These are phyloP conservation scores for Ilyonectria destructans DNA, from an alignment of 2,329 filamentous ascomycete species.

Conservation along the genomic window DNA sequence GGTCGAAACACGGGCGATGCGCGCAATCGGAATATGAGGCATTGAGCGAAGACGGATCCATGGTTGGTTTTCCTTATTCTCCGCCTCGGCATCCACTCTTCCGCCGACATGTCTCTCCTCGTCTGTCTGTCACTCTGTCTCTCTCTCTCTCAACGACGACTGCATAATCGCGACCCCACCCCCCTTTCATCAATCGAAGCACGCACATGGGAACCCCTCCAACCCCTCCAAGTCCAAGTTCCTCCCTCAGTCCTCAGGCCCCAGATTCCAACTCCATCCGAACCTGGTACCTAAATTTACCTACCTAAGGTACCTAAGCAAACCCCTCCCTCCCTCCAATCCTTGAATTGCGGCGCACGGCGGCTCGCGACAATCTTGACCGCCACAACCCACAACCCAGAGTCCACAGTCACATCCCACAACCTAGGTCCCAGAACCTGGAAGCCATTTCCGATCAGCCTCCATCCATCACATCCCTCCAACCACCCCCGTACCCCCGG, in stretches of 20 bases:
- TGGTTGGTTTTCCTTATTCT: conserved; percentile 5
- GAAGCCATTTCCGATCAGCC: conserved; percentile 25
- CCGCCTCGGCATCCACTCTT: conserved; percentile 12
- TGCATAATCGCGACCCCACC: conserved; percentile 48
- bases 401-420: background rate
- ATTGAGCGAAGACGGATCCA: conserved; percentile 12
- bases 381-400: conserved; percentile 34
- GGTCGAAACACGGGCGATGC: conserved; percentile 18
- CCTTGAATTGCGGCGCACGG: conserved; percentile 40
- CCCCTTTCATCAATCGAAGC: conserved; percentile 37
- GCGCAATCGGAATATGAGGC: conserved; percentile 17
- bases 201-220: conserved; percentile 19
- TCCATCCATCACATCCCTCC: conserved; percentile 30
- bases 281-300: background rate
- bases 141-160: conserved; percentile 36
- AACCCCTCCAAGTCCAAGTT: conserved; percentile 21
- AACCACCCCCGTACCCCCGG: conserved; percentile 28
- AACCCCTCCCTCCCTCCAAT: conserved; percentile 24
- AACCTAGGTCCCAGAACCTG: conserved; percentile 12
- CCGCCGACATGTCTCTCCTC: background rate
- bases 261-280: conserved; percentile 22
- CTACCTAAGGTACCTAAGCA: conserved; percentile 1
- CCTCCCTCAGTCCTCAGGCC: conserved; percentile 18
- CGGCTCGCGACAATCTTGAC: conserved; percentile 46
- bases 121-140: conserved; percentile 19